A percentile compares a stretch with the other conserved stretches of the same genome.
Evolutionary conservation across 2,329 filamentous ascomycete species (phyloP).

Genomic region (Claviceps lovelessii): DNA sequence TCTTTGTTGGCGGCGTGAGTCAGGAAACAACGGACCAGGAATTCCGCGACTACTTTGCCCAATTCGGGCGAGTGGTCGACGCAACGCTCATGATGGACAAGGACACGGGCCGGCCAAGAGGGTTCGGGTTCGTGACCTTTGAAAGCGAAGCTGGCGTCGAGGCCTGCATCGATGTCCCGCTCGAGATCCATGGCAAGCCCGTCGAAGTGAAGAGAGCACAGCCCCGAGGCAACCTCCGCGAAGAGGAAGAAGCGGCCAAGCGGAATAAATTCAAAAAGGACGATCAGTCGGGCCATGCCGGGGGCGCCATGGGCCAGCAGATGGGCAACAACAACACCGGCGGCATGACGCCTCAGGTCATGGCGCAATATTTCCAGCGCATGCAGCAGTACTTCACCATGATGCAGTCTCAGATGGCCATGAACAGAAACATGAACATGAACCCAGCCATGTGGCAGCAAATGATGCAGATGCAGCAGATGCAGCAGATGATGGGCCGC

Average conservation of each 20-base stretch:
- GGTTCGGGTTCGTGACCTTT: slow-evolving; percentile 97
- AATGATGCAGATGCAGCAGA: slow-evolving; percentile 64
- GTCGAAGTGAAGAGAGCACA: slow-evolving; percentile 99
- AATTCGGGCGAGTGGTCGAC: slow-evolving; percentile 91
- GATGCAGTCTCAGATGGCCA: slow-evolving; percentile 88
- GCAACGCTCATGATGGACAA: slow-evolving; percentile 99
- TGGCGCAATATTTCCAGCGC: slow-evolving; percentile 95
- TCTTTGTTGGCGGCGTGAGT: slow-evolving; percentile 94
- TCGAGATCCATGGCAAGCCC: slow-evolving; percentile 88
- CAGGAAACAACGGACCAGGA: slow-evolving; percentile 94
- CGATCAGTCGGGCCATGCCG: slow-evolving; percentile 18
- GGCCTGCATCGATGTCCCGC: slow-evolving; percentile 65
- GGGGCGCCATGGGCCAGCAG: slow-evolving; percentile 24
- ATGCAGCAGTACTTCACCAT: slow-evolving; percentile 96
- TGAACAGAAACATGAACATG: slow-evolving; percentile 59
- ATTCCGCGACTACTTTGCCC: slow-evolving; percentile 91
- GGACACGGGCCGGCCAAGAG: slow-evolving; percentile 89
- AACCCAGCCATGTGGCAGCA: slow-evolving; percentile 66
- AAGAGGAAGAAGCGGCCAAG: slow-evolving; percentile 64
- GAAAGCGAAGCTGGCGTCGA: slow-evolving; percentile 93
- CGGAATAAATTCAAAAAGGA: slow-evolving; percentile 47
- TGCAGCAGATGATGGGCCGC: slow-evolving; percentile 41
- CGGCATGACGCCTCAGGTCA: slow-evolving; percentile 87
- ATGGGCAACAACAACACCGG: slow-evolving; percentile 32
- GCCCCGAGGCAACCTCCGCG: slow-evolving; percentile 82